Evolutionary conservation across 371 early-diverging fungal species (phyloP).

Genomic region (Rhizomucor pusillus): DNA sequence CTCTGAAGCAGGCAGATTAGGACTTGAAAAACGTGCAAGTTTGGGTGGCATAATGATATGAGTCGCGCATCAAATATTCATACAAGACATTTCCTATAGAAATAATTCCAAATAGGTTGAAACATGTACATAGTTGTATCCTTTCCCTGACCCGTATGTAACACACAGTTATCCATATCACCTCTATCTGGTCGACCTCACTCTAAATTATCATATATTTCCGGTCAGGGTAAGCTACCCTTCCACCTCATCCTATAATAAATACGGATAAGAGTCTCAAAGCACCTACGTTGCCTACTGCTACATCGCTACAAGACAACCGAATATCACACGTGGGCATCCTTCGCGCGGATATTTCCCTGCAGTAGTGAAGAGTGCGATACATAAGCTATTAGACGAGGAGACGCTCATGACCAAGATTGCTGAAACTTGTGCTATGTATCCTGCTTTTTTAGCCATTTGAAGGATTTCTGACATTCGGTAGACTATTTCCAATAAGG

Average conservation of each 20-base stretch:
- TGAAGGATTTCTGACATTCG: not conserved
- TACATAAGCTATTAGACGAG: not conserved
- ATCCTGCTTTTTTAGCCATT: not conserved
- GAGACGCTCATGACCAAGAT: slow-evolving; percentile 1
- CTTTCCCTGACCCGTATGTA: too few relatives aligned
- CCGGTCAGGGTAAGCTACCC: not conserved
- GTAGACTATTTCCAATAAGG: slow-evolving; percentile 1
- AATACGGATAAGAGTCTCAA: slow-evolving; percentile 1
- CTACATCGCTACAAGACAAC: slow-evolving; percentile 1
- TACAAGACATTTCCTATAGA: too few relatives aligned
- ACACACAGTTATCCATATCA: too few relatives aligned
- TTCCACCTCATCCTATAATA: not conserved
- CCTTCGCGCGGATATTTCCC: not conserved
- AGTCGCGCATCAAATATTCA: too few relatives aligned
- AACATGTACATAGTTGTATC: too few relatives aligned
- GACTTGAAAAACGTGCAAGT: too few relatives aligned
- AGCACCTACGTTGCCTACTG: not conserved
- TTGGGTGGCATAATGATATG: too few relatives aligned
- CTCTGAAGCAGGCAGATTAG: too few relatives aligned
- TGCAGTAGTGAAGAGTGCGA: not conserved
- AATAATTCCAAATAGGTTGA: too few relatives aligned
- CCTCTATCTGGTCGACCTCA: too few relatives aligned
- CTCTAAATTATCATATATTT: too few relatives aligned
- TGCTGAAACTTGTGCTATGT: not conserved
- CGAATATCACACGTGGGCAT: too few relatives aligned